Evolutionary conservation across 2,329 filamentous ascomycete species (phyloP).

Genomic region (Monosporascus sp.): DNA sequence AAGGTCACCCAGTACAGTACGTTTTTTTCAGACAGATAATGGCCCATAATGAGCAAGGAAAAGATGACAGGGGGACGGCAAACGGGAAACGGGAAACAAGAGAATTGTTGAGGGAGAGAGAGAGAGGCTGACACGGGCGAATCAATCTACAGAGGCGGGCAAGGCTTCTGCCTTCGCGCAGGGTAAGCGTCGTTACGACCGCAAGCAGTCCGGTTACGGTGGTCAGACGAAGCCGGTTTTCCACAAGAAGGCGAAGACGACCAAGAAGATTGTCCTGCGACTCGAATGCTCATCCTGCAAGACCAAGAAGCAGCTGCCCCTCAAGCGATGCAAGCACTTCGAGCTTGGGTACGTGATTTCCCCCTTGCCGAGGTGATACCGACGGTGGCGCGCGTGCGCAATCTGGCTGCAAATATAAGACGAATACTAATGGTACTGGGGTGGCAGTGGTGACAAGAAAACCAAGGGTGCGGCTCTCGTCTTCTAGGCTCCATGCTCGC

Average conservation of each 20-base stretch:
- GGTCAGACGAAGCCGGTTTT: conserved; percentile 99
- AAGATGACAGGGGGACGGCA: background rate
- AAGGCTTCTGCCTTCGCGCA: conserved; percentile 90
- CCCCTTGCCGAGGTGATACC: too few relatives aligned
- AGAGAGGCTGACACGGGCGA: conserved; percentile 10
- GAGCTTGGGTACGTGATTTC: conserved; percentile 79
- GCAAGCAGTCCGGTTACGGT: conserved; percentile 99
- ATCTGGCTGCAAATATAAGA: background rate
- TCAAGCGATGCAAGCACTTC: conserved; percentile 99
- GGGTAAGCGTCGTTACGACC: conserved; percentile 99
- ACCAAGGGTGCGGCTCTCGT: conserved; percentile 99
- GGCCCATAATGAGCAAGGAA: conserved; percentile 1
- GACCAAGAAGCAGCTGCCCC: conserved; percentile 93
- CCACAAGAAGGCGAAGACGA: conserved; percentile 99
- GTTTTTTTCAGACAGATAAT: background rate
- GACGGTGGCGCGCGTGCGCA: too few relatives aligned
- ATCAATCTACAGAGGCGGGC: conserved; percentile 3
- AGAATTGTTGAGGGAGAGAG: background rate
- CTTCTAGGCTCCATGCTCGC: conserved; percentile 65
- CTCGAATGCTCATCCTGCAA: conserved; percentile 98
- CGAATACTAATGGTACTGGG: conserved; percentile 32
- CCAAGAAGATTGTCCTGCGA: conserved; percentile 99
- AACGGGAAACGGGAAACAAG: background rate
- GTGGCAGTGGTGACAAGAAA: conserved; percentile 98
- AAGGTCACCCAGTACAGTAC: conserved; percentile 91